Evolutionary conservation across 2,329 filamentous ascomycete species (phyloP).

Genomic region (Bipolaris bicolor): DNA sequence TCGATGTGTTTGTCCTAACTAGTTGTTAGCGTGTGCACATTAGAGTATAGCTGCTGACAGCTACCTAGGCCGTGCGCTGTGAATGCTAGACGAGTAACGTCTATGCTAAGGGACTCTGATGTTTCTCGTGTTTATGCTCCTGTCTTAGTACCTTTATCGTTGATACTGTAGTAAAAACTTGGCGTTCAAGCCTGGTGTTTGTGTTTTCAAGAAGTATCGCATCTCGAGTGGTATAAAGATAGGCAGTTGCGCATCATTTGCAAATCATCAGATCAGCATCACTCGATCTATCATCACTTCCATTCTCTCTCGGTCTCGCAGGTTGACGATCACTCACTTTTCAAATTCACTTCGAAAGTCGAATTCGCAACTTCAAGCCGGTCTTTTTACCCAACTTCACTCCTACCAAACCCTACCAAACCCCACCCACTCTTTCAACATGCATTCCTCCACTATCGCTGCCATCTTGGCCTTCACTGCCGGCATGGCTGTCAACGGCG

Average conservation of each 20-base stretch:
- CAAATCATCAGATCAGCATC: background rate
- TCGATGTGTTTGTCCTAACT: background rate
- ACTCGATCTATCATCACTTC: background rate
- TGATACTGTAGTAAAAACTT: conserved; percentile 3
- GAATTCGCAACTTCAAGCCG: background rate
- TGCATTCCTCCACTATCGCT: conserved; percentile 3
- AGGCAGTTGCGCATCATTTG: background rate
- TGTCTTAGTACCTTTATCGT: background rate
- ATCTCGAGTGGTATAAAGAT: conserved; percentile 2
- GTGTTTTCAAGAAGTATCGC: background rate
- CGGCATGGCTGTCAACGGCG: background rate
- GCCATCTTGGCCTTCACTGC: conserved; percentile 6
- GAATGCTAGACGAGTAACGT: background rate
- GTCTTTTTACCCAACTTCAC: background rate
- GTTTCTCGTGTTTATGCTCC: background rate
- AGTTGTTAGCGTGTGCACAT: background rate
- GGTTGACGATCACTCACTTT: background rate
- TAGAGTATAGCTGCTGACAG: background rate
- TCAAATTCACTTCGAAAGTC: background rate
- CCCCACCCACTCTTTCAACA: background rate
- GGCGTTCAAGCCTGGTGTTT: background rate
- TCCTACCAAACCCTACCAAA: background rate
- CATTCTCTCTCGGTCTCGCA: conserved; percentile 1
- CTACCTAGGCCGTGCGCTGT: background rate
- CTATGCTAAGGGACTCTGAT: background rate